Conservation (phyloP, 2,329 filamentous ascomycete genomes). For the Pestalotiopsis sp. region DNA sequence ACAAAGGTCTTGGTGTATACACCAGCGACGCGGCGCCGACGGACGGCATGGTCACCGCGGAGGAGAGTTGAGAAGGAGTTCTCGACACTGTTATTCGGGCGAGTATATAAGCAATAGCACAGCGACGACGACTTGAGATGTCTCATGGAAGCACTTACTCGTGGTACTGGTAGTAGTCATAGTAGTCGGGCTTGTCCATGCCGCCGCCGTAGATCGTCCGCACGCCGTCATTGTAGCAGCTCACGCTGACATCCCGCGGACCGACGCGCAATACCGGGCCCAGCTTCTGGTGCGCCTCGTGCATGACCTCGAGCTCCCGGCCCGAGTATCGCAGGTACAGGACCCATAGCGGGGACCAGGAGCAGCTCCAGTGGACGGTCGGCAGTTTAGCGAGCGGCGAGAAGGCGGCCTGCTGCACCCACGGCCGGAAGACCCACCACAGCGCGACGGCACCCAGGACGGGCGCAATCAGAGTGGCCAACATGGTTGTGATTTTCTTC, state of each 20-base stretch:
- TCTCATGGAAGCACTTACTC: background rate
- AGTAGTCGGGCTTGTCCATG: slow-evolving; percentile 12
- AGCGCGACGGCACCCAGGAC: background rate
- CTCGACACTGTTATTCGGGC: background rate
- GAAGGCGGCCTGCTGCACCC: background rate
- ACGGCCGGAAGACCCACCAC: background rate
- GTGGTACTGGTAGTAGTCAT: slow-evolving; percentile 7
- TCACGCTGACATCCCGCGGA: slow-evolving; percentile 12
- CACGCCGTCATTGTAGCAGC: slow-evolving; percentile 12
- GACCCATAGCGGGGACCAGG: slow-evolving; percentile 10
- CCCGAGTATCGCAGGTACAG: slow-evolving; percentile 6
- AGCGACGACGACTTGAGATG: background rate
- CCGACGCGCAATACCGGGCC: slow-evolving; percentile 10
- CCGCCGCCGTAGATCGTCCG: slow-evolving; percentile 12
- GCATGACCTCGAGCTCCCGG: background rate
- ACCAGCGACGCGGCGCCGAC: background rate
- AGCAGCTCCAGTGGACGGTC: slow-evolving; percentile 11
- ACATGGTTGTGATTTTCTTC: background rate
- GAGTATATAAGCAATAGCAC: background rate
- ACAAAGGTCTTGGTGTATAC: slow-evolving; percentile 12
- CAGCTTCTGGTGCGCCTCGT: slow-evolving; percentile 10
- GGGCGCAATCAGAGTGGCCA: background rate
- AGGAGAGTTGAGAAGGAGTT: background rate
- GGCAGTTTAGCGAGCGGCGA: slow-evolving; percentile 1
- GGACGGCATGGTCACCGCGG: background rate